Percentiles rank a stretch among this genome's conserved stretches.
Conservation (phyloP, 441 rosid genomes). For the Populus trichocarpa region DNA sequence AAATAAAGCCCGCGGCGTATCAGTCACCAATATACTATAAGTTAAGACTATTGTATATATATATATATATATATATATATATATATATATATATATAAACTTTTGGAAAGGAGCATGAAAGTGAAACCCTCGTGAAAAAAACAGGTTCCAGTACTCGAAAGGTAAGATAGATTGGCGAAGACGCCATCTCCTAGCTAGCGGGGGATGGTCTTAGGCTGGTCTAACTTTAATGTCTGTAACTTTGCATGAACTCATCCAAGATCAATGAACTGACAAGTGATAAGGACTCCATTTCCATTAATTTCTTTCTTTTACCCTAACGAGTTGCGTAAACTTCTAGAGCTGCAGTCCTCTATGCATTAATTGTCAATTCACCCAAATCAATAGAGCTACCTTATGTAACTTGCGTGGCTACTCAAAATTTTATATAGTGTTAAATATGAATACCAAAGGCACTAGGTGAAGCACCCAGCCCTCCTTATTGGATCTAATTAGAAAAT, state of each 20-base stretch:
- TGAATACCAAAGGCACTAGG: neutral
- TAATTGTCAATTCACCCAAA: too few species aligned
- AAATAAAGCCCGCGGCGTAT: too few species aligned
- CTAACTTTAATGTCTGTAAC: neutral
- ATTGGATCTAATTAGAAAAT: neutral
- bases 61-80: too few species aligned
- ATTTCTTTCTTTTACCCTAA: neutral
- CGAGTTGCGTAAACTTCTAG: neutral
- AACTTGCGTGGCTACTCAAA: neutral
- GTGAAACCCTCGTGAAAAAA: too few species aligned
- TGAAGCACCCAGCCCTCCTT: neutral
- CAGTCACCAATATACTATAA: too few species aligned
- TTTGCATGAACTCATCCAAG: neutral
- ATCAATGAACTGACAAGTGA: neutral
- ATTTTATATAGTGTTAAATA: too few species aligned
- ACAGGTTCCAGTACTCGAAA: neutral
- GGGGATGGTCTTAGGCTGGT: neutral
- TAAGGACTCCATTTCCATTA: neutral
- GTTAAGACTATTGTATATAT: too few species aligned
- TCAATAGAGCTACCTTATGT: too few species aligned
- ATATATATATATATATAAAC: too few species aligned
- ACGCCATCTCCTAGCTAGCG: neutral
- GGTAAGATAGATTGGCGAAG: neutral
- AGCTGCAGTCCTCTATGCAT: neutral
- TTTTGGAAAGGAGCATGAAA: too few species aligned